Percentiles rank a stretch among this genome's conserved stretches.
These are phyloP conservation scores for Magnaporthiopsis incrustans DNA, from an alignment of 2,329 filamentous ascomycete species.

Conservation along the genomic window DNA sequence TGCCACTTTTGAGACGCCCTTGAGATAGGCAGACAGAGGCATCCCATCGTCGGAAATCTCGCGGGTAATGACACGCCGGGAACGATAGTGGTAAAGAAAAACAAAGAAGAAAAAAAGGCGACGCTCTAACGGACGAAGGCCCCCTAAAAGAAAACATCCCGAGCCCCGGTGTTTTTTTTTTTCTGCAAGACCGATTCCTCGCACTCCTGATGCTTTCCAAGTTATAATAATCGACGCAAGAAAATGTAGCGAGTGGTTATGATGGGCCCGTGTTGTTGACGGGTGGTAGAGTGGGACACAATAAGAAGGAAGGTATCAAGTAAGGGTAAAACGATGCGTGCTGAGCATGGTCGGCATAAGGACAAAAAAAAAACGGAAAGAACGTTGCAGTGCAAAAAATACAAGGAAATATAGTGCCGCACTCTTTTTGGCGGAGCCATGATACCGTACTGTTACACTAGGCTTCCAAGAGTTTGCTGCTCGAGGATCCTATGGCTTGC, in stretches of 20 bases:
- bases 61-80: not conserved
- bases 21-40: not conserved
- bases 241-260: not conserved
- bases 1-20: not conserved
- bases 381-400: not conserved
- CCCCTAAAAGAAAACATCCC: not conserved
- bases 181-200: not conserved
- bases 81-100: not conserved
- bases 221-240: not conserved
- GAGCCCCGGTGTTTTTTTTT: not conserved
- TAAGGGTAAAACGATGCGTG: not conserved
- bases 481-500: not conserved
- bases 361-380: slow-evolving; percentile 2
- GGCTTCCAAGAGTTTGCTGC: not conserved
- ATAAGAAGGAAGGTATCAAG: not conserved
- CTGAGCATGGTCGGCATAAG: not conserved
- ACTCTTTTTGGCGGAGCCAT: not conserved
- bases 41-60: not conserved
- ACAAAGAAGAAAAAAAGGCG: not conserved
- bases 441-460: not conserved
- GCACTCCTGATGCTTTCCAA: not conserved
- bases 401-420: slow-evolving; percentile 1
- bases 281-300: not conserved
- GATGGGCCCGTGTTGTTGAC: not conserved
- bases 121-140: not conserved